Evolutionary conservation across 1,284 basidiomycete genomes (phyloP), one percentile per base, ranked within the genome.

Genomic region (Anthracocystis walkeri): DNA sequence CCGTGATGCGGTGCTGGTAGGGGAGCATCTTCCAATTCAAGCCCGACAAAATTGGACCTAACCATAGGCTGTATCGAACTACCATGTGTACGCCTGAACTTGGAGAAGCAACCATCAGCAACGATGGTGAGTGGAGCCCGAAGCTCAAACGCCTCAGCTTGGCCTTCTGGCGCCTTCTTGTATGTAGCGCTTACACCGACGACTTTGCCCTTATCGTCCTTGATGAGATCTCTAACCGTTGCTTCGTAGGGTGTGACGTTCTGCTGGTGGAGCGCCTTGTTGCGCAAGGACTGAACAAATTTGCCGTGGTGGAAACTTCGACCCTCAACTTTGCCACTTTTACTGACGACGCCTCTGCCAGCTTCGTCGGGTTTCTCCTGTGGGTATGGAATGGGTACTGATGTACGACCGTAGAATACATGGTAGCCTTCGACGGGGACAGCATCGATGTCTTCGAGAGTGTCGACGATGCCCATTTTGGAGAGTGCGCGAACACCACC

Each of bases 21-120:
- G 48, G 87, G 87, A 12, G 90, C 90, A 81, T 94, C 90, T 76
- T 92, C 88, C 33, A 97, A 87, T 14, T 95, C 88, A 7, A 91
- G 88, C 35, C 93, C 94, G 75, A 95, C 90, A 84, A 96, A 95
- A 86, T 94, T 90, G 49, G 91, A 91, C 66, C 90, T 89, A 10
- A 90, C 90, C 10, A 87, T 85, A 0, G 81, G 92, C 48, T 72
- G 65, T 50, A 81, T 78, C 18, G 80, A 79, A 88, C 64, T 91
- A 88, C 57, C 86, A 69, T 68, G 84, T 84, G 80, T 78, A 16
- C 83, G 78, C 51, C 92, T 88, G 87, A 93, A 93, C 80, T 92
- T 93, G 46, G 94, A 96, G 86, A 95, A 94, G 86, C 94, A 97
- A 0, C 96, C 96, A 85, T 99, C 96, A 7, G 95, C 94, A 61